Base-by-base conservation (phyloP, 208 protist species). In the Herpetomonas muscarum region DNA sequence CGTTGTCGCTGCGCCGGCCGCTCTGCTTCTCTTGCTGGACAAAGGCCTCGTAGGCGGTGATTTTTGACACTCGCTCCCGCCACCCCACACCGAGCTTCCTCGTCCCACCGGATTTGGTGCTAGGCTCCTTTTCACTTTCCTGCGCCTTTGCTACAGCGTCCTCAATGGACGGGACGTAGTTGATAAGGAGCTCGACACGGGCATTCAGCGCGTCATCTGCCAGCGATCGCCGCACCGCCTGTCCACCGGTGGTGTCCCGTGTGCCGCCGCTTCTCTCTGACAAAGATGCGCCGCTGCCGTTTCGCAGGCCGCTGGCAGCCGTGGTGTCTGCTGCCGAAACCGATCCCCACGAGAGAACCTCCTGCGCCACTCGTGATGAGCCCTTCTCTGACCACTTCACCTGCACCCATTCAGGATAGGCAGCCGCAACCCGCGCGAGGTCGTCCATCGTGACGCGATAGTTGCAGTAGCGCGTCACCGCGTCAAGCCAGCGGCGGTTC, bases 401-500 rank as follows among this genome's bases (percentile, higher is more conserved):
- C 21, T 42, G 21, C 37, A 92, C 17, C 55, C 68, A 81, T 2
- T 74, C 55, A 15, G 73, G 68, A 48, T 88, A 92, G 1, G 66
- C 74, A 49, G 65, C 69, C 13, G 74, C 72, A 26, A 81, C 67
- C 29, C 76, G 66, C 17, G 87, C 73, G 42, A 92, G 67, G 49
- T 95, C 88, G 48, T 80, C 66, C 0, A 87, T 19, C 10, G 51
- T 53, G 4, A 85, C 64, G 30, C 77, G 81, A 25, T 70, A 61
- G 37, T 68, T 60, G 54, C 77, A 87, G 63, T 90, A 84, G 9
- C 64, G 62, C 13, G 74, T 74, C 39, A 92, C 55, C 3, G 79
- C 79, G 10, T 72, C 74, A 1, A 91, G 63, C 82, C 83, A 92
- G 12, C 84, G 78, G 26, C 36, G 36, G 24, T 81, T 70, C 0